phyloP scores from a whole-genome alignment of 2,329 filamentous ascomycete genomes.

The Thielaviopsis cerberus region DNA sequence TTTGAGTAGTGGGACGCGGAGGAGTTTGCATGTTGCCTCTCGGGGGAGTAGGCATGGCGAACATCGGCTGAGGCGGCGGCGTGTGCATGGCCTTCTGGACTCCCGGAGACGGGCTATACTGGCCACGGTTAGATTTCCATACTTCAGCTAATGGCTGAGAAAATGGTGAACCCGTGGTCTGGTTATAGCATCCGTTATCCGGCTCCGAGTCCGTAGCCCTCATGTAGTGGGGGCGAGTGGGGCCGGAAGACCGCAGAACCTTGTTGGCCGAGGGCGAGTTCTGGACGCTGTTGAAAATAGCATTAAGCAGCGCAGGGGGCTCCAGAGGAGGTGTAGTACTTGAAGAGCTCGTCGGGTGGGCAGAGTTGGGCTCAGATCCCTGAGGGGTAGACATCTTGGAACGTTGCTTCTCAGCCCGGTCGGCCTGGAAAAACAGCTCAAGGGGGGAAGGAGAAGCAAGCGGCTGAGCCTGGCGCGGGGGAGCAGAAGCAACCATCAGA shows the following conservation, averaged over 20 bases:
- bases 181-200: slow-evolving; percentile 2
- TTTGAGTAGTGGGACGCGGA: neutral
- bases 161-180: slow-evolving; percentile 6
- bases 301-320: slow-evolving; percentile 1
- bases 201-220: slow-evolving; percentile 7
- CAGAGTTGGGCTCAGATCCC: neutral
- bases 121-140: neutral
- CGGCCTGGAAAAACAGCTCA: slow-evolving; percentile 77
- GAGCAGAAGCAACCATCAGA: neutral
- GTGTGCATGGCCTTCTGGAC: neutral
- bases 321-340: slow-evolving; percentile 6
- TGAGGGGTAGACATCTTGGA: slow-evolving; percentile 2
- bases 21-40: slow-evolving; percentile 5
- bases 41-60: slow-evolving; percentile 3
- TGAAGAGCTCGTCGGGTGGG: neutral
- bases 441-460: slow-evolving; percentile 50
- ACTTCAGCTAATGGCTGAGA: slow-evolving; percentile 5
- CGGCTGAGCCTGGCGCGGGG: neutral
- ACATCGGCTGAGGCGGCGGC: slow-evolving; percentile 1
- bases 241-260: neutral
- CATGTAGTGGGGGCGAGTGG: slow-evolving; percentile 3
- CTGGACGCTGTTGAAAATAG: slow-evolving; percentile 6
- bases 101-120: neutral
- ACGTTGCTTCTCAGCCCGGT: slow-evolving; percentile 59
- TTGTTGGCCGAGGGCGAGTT: slow-evolving; percentile 10